Percentiles rank a stretch among this genome's conserved stretches.
Conservation (phyloP, 352 stramenopile species). For the Phytophthora litchii region DNA sequence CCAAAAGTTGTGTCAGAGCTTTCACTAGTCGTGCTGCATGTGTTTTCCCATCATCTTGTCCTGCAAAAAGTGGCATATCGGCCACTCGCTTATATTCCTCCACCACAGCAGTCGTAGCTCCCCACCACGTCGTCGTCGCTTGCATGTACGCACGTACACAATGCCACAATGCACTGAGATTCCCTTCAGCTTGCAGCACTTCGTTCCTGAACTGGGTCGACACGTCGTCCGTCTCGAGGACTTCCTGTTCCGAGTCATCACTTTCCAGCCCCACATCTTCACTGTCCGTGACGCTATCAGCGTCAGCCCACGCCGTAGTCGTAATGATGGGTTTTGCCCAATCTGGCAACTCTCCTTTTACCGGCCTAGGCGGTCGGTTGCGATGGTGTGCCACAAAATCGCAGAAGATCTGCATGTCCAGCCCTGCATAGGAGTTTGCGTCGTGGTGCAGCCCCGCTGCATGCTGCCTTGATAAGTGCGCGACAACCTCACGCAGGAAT, state of each 20-base stretch:
- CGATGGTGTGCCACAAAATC: conserved; percentile 75
- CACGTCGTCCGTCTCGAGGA: conserved; percentile 12
- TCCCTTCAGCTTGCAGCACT: conserved; percentile 72
- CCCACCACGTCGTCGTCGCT: conserved; percentile 71
- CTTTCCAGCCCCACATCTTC: conserved; percentile 58
- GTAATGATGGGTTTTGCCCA: conserved; percentile 54
- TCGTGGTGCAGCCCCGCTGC: conserved; percentile 70
- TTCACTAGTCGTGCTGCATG: conserved; percentile 37
- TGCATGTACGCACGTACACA: conserved; percentile 66
- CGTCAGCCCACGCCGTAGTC: conserved; percentile 50
- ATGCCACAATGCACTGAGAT: conserved; percentile 77
- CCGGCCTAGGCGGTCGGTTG: conserved; percentile 62
- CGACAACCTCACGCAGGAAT: conserved; percentile 62
- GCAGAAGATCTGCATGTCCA: conserved; percentile 88
- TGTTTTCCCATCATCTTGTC: conserved; percentile 5
- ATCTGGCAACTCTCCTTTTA: conserved; percentile 50
- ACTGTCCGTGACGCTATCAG: conserved; percentile 65
- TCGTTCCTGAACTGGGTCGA: conserved; percentile 75
- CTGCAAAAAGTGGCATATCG: conserved; percentile 55
- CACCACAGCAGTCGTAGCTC: conserved; percentile 50
- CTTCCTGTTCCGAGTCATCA: conserved; percentile 30
- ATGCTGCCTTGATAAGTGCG: conserved; percentile 48
- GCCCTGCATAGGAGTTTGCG: conserved; percentile 50
- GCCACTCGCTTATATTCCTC: conserved; percentile 72
- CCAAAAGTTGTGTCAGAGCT: conserved; percentile 38